A percentile compares a stretch with the other conserved stretches of the same genome.
These are phyloP conservation scores for Usnea hakonensis DNA, from an alignment of 495 filamentous ascomycete species.

Conservation along the genomic window DNA sequence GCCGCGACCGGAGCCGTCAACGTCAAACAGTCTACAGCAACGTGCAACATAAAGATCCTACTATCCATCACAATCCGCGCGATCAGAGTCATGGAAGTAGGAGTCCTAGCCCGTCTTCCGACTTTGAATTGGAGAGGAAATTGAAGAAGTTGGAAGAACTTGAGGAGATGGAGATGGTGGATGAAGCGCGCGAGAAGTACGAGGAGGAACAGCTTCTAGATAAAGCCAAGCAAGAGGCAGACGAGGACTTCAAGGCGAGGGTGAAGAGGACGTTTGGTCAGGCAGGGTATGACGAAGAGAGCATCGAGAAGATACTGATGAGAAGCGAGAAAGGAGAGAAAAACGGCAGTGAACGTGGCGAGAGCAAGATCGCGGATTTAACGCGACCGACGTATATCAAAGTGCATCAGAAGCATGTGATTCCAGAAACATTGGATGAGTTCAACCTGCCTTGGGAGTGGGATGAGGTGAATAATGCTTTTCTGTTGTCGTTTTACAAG, in stretches of 20 bases:
- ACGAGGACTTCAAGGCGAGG: slow-evolving; percentile 15
- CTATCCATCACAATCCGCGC: slow-evolving; percentile 11
- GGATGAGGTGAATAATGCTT: no score
- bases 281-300: slow-evolving; percentile 20
- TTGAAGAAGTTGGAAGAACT: slow-evolving; percentile 19
- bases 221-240: slow-evolving; percentile 21
- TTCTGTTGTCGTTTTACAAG: no score
- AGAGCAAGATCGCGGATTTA: slow-evolving; percentile 11
- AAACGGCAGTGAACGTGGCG: neutral
- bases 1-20: slow-evolving; percentile 7
- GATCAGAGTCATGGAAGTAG: slow-evolving; percentile 7
- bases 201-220: slow-evolving; percentile 18
- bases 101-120: slow-evolving; percentile 15
- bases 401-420: slow-evolving; percentile 28
- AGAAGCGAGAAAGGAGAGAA: slow-evolving; percentile 6
- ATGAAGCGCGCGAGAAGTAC: slow-evolving; percentile 5
- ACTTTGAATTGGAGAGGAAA: slow-evolving; percentile 14
- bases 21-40: slow-evolving; percentile 18
- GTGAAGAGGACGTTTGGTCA: slow-evolving; percentile 12
- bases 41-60: slow-evolving; percentile 13
- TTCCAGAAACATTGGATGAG: no score
- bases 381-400: slow-evolving; percentile 43
- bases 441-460: no score
- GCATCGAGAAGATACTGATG: slow-evolving; percentile 17
- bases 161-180: slow-evolving; percentile 15